phyloP scores from a whole-genome alignment of 2,329 filamentous ascomycete genomes.

The Davidsoniella virescens region DNA sequence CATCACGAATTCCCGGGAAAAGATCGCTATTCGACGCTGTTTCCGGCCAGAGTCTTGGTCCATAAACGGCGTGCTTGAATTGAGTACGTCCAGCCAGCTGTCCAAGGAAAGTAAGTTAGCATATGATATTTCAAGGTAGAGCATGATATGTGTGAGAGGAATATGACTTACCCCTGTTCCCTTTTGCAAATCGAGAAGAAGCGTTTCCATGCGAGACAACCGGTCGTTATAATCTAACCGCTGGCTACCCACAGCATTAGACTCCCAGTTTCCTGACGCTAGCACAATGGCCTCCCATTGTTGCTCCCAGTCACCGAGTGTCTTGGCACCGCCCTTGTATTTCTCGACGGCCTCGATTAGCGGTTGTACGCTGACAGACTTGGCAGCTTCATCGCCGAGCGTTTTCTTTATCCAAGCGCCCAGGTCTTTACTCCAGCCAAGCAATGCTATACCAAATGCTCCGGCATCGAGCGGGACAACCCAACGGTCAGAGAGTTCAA shows the following conservation, averaged over 20 bases:
- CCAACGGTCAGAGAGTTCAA: slow-evolving; percentile 69
- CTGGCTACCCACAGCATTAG: slow-evolving; percentile 45
- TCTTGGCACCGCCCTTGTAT: slow-evolving; percentile 32
- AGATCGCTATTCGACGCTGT: slow-evolving; percentile 38
- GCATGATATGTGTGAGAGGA: slow-evolving; percentile 5
- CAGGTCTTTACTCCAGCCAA: slow-evolving; percentile 49
- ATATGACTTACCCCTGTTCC: slow-evolving; percentile 53
- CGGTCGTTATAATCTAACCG: slow-evolving; percentile 64
- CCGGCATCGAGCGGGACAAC: slow-evolving; percentile 69
- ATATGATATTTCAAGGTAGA: neutral
- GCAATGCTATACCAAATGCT: slow-evolving; percentile 52
- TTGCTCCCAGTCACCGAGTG: slow-evolving; percentile 53
- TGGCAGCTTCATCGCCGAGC: slow-evolving; percentile 20
- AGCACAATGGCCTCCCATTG: slow-evolving; percentile 61
- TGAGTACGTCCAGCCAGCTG: slow-evolving; percentile 75
- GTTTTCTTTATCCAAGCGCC: slow-evolving; percentile 46
- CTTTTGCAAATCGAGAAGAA: slow-evolving; percentile 59
- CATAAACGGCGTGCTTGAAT: slow-evolving; percentile 87
- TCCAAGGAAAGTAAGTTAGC: slow-evolving; percentile 12
- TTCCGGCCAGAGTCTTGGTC: slow-evolving; percentile 61
- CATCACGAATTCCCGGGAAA: slow-evolving; percentile 77
- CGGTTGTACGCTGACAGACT: slow-evolving; percentile 19
- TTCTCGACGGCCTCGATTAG: slow-evolving; percentile 40
- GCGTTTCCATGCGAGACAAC: slow-evolving; percentile 67
- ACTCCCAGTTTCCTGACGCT: slow-evolving; percentile 60